phyloP scores from a whole-genome alignment of 306 rosid species.

The Malus asiatica region DNA sequence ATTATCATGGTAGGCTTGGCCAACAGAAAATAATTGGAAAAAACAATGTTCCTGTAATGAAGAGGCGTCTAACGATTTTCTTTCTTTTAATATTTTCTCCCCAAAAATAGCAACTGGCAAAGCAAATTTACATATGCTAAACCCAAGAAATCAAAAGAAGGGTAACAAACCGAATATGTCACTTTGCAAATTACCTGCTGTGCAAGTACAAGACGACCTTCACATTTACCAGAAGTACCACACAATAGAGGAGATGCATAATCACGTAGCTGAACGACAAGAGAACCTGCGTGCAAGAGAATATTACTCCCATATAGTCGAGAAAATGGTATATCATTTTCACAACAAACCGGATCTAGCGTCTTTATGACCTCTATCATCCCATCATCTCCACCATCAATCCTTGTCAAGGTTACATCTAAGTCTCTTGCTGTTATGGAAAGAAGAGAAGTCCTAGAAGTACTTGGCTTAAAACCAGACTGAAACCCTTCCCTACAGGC shows the following conservation, averaged over 20 bases:
- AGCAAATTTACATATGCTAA: neutral
- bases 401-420: slow-evolving; percentile 68
- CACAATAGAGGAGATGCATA: slow-evolving; percentile 77
- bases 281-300: slow-evolving; percentile 59
- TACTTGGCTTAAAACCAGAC: slow-evolving; percentile 85
- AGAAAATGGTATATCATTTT: slow-evolving; percentile 82
- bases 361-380: slow-evolving; percentile 74
- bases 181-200: slow-evolving; percentile 65
- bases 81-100: neutral
- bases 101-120: neutral
- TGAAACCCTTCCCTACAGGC: slow-evolving; percentile 74
- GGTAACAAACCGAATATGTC: slow-evolving; percentile 3
- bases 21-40: neutral
- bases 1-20: slow-evolving; percentile 3
- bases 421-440: slow-evolving; percentile 70
- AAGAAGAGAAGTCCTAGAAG: slow-evolving; percentile 73
- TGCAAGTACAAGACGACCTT: slow-evolving; percentile 80
- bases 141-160: neutral
- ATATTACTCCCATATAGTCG: slow-evolving; percentile 79
- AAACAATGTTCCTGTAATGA: neutral
- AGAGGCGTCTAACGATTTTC: neutral
- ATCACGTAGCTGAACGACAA: slow-evolving; percentile 68
- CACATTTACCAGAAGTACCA: slow-evolving; percentile 76
- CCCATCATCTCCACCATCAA: slow-evolving; percentile 90
- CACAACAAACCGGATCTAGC: slow-evolving; percentile 84